A percentile compares a stretch with the other conserved stretches of the same genome.
Conservation (phyloP, 345 rosid species). For the Carallia pectinifolia region DNA sequence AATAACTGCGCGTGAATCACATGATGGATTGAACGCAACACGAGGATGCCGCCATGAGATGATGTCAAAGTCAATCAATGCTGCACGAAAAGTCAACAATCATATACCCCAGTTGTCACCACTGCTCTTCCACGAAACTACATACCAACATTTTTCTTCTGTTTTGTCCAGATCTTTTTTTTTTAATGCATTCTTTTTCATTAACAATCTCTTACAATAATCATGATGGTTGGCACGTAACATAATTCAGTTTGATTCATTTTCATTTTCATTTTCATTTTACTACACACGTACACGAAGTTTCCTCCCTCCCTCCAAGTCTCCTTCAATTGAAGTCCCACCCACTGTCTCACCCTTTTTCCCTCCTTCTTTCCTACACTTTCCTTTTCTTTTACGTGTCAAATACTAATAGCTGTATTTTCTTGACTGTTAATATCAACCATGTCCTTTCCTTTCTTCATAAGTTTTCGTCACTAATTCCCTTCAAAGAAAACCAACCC, state of each 20-base stretch:
- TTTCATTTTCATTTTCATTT: too few species aligned
- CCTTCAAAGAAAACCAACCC: too few species aligned
- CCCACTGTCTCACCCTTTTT: not conserved
- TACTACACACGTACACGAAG: too few species aligned
- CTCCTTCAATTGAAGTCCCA: conserved; percentile 31
- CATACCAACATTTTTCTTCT: not conserved
- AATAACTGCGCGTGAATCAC: too few species aligned
- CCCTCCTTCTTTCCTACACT: not conserved
- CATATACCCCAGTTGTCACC: conserved; percentile 21
- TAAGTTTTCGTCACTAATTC: too few species aligned
- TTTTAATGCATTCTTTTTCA: too few species aligned
- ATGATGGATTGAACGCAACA: too few species aligned
- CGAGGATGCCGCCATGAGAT: too few species aligned
- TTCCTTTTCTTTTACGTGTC: conserved; percentile 41
- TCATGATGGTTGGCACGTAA: too few species aligned
- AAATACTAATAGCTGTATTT: conserved; percentile 49
- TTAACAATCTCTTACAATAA: not conserved
- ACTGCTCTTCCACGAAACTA: conserved; percentile 14
- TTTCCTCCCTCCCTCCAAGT: conserved; percentile 36
- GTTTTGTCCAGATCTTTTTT: not conserved
- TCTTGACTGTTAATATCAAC: too few species aligned
- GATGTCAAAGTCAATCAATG: not conserved
- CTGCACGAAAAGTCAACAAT: conserved; percentile 42
- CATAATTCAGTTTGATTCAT: too few species aligned
- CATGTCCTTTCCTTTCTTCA: too few species aligned